These are phyloP conservation scores for Wickerhamiella bombiphila DNA, from an alignment of 805 yeast genomes.

Conservation along the genomic window DNA sequence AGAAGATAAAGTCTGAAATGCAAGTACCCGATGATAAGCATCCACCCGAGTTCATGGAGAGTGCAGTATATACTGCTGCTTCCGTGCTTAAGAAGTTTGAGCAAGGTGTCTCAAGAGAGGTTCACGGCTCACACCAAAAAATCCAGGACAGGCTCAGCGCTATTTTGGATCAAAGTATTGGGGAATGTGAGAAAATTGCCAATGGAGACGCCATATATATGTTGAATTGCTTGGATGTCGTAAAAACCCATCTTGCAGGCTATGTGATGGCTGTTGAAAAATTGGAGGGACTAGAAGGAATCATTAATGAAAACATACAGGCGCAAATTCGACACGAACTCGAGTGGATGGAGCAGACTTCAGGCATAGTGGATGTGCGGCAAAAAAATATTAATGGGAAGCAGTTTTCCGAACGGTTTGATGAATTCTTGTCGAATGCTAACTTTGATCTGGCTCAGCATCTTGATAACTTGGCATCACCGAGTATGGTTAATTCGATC, in stretches of 20 bases:
- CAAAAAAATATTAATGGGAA: slow-evolving; percentile 5
- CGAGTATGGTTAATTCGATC: slow-evolving; percentile 21
- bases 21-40: slow-evolving; percentile 56
- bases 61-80: slow-evolving; percentile 39
- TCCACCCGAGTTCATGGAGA: slow-evolving; percentile 7
- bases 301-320: slow-evolving; percentile 18
- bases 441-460: slow-evolving; percentile 20
- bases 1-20: slow-evolving; percentile 29
- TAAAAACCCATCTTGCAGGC: slow-evolving; percentile 20
- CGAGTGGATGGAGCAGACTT: slow-evolving; percentile 12
- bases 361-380: slow-evolving; percentile 15
- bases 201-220: slow-evolving; percentile 18
- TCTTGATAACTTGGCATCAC: slow-evolving; percentile 23
- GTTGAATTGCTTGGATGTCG: slow-evolving; percentile 26
- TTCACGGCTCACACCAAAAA: slow-evolving; percentile 6
- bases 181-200: slow-evolving; percentile 20
- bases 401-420: slow-evolving; percentile 14
- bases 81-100: slow-evolving; percentile 38
- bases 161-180: slow-evolving; percentile 23
- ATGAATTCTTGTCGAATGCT: slow-evolving; percentile 25
- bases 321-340: slow-evolving; percentile 20
- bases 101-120: slow-evolving; percentile 18
- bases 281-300: slow-evolving; percentile 19
- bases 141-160: slow-evolving; percentile 18
- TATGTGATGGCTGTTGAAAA: slow-evolving; percentile 21